Conservation (phyloP, 176 grass and related monocot genomes). For the Paspalum vaginatum region DNA sequence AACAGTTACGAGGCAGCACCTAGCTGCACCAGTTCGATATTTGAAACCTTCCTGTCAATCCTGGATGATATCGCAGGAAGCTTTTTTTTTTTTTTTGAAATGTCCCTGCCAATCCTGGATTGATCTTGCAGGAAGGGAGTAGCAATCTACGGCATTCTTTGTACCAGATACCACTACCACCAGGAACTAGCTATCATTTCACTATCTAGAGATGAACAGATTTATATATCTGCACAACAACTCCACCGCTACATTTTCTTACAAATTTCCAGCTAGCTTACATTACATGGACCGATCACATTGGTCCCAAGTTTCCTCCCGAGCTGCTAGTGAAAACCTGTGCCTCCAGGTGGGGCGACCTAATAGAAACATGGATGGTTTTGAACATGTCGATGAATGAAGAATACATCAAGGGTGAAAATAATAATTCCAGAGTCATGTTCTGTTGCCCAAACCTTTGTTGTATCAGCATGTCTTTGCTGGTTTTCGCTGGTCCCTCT, state of each 20-base stretch:
- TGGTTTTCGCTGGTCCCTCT: slow-evolving; percentile 44
- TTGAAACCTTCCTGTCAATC: neutral
- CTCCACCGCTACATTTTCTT: neutral
- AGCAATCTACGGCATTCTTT: neutral
- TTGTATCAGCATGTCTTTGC: slow-evolving; percentile 24
- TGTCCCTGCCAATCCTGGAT: neutral
- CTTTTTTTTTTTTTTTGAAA: too few relatives aligned
- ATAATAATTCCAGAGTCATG: neutral
- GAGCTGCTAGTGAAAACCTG: slow-evolving; percentile 17
- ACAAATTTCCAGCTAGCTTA: slow-evolving; percentile 15
- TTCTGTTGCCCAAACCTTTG: slow-evolving; percentile 52
- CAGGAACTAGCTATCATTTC: neutral
- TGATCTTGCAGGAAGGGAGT: slow-evolving; percentile 3
- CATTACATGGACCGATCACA: slow-evolving; percentile 27
- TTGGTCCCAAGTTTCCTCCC: neutral
- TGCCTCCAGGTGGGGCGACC: slow-evolving; percentile 3
- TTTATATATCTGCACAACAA: slow-evolving; percentile 4
- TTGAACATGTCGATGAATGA: neutral
- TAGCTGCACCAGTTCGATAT: neutral
- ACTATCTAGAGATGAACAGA: neutral
- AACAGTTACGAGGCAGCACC: neutral
- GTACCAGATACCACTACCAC: neutral
- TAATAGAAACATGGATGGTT: slow-evolving; percentile 18
- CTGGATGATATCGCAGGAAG: slow-evolving; percentile 4
- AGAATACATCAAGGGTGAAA: slow-evolving; percentile 15